Conservation (phyloP, 139 green algal genomes). For the Asterochloris erici region DNA sequence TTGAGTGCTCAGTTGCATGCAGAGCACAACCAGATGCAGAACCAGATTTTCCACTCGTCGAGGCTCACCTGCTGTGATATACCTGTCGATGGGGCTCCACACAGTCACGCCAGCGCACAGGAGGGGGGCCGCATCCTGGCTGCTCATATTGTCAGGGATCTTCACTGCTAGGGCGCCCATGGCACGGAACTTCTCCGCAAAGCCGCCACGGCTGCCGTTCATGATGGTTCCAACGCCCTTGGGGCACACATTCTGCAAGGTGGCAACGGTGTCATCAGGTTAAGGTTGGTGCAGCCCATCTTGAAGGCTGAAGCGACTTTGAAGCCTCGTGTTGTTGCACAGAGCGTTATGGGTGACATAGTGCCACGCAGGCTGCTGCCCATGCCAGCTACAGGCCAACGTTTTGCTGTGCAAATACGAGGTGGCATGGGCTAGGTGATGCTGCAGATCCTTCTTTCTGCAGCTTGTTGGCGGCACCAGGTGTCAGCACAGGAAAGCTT, state of each 20-base stretch:
- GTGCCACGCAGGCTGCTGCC: too few relatives aligned
- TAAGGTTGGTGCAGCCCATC: too few relatives aligned
- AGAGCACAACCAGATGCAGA: background rate
- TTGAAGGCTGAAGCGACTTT: too few relatives aligned
- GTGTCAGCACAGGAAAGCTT: background rate
- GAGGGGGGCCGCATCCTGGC: constrained; percentile 16
- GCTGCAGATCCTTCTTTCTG: too few relatives aligned
- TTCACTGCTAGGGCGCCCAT: constrained; percentile 3
- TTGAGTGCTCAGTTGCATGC: too few relatives aligned
- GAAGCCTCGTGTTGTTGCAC: too few relatives aligned
- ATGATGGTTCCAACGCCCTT: constrained; percentile 7
- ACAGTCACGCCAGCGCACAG: constrained; percentile 31
- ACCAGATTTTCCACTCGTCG: too few relatives aligned
- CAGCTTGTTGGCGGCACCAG: background rate
- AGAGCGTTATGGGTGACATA: too few relatives aligned
- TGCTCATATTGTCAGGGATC: constrained; percentile 22
- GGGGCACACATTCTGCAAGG: constrained; percentile 16
- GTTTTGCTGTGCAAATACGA: too few relatives aligned
- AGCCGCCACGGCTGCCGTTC: constrained; percentile 20
- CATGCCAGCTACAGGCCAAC: too few relatives aligned
- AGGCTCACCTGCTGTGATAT: constrained; percentile 19
- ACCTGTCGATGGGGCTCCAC: constrained; percentile 5
- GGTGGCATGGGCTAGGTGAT: too few relatives aligned
- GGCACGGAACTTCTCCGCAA: constrained; percentile 12
- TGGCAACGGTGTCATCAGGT: too few relatives aligned